phyloP scores from a whole-genome alignment of 2,329 filamentous ascomycete genomes.

The Mycogone perniciosa region DNA sequence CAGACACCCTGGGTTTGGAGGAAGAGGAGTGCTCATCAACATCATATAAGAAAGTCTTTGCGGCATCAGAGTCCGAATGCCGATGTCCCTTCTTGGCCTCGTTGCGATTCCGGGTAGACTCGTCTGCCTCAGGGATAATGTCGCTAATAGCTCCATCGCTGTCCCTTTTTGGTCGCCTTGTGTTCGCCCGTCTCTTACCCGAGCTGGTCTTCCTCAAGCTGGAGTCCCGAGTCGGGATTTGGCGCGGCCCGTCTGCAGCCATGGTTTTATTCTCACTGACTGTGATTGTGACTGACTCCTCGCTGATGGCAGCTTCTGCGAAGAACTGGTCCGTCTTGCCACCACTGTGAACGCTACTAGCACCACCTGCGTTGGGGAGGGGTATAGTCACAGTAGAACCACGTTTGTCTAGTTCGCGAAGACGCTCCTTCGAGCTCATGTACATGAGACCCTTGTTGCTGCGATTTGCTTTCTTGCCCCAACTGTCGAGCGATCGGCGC shows the following conservation, averaged over 20 bases:
- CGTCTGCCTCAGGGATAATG: conserved; percentile 38
- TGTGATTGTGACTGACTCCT: conserved; percentile 38
- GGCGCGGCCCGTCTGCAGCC: conserved; percentile 35
- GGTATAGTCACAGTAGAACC: conserved; percentile 22
- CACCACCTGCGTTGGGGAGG: conserved; percentile 30
- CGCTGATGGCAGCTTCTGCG: conserved; percentile 48
- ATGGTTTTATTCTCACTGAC: conserved; percentile 18
- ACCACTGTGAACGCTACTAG: conserved; percentile 29
- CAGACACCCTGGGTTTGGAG: conserved; percentile 16
- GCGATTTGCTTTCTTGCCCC: conserved; percentile 51
- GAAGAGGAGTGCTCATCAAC: conserved; percentile 17
- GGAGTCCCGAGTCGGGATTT: conserved; percentile 62
- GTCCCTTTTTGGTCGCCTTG: conserved; percentile 43
- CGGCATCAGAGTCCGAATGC: conserved; percentile 10
- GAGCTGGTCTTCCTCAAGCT: conserved; percentile 55
- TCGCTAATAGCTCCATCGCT: conserved; percentile 32
- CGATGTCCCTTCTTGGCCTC: conserved; percentile 16
- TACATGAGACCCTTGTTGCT: conserved; percentile 59
- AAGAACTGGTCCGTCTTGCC: conserved; percentile 42
- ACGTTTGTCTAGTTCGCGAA: conserved; percentile 58
- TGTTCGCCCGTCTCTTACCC: conserved; percentile 47
- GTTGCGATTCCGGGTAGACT: conserved; percentile 22
- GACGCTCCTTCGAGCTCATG: conserved; percentile 64
- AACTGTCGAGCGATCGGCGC: conserved; percentile 54
- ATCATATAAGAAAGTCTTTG: conserved; percentile 8